phyloP scores from a whole-genome alignment of 306 rosid genomes.

The barrel medic (Medicago truncatula) region DNA sequence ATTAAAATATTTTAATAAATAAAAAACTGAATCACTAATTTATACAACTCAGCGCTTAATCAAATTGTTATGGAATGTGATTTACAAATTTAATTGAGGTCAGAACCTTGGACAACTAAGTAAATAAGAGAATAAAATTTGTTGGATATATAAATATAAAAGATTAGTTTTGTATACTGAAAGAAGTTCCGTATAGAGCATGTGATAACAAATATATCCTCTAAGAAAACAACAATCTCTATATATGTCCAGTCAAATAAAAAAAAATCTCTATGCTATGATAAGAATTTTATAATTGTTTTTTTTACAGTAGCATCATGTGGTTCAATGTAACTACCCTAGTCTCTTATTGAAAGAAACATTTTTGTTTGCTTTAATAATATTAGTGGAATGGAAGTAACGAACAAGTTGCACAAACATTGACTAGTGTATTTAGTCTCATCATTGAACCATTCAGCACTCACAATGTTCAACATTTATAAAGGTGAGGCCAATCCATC shows the following conservation, averaged over 20 bases:
- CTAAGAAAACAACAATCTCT: too few species aligned
- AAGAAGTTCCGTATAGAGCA: too few species aligned
- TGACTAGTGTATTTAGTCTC: not conserved
- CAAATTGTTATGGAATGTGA: not conserved
- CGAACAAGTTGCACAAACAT: not conserved
- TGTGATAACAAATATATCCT: too few species aligned
- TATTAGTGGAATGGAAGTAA: not conserved
- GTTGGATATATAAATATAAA: too few species aligned
- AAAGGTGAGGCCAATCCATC: not conserved
- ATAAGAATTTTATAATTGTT: too few species aligned
- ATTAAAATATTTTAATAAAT: not conserved
- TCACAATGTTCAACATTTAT: not conserved
- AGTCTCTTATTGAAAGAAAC: not conserved
- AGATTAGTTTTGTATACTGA: too few species aligned
- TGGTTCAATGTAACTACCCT: not conserved
- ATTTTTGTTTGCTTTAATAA: not conserved
- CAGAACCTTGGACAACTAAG: not conserved
- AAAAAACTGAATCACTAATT: not conserved
- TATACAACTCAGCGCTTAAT: not conserved
- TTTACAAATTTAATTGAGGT: not conserved
- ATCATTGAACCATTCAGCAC: slow-evolving; percentile 8
- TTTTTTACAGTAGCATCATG: not conserved
- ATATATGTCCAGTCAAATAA: too few species aligned
- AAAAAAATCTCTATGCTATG: too few species aligned
- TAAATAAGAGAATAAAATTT: too few species aligned